Base-by-base conservation (phyloP, 2,329 filamentous ascomycete genomes). In the Hymenoscyphus linearis region DNA sequence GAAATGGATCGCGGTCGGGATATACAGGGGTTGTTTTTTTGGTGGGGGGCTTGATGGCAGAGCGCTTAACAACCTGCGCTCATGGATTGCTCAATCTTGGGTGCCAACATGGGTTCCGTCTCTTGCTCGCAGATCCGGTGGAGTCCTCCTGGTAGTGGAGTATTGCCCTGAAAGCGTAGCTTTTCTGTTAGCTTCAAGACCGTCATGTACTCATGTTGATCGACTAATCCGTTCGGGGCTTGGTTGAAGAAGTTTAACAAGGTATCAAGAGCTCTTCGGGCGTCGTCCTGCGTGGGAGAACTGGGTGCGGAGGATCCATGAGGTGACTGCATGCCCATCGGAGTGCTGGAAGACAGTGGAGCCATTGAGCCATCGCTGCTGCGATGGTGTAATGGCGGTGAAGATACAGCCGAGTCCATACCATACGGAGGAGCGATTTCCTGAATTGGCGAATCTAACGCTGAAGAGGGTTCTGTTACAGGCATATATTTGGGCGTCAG, bases 101-200 rank as follows among this genome's bases (percentile, higher is more conserved):
- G 66, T 7, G 68, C 68, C 6, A 58, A 16, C 13, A 64, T 59
- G 6, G 52, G 47, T 57, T 74, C 71, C 50, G 64, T 63, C 22
- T 74, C 71, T 60, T 73, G 67, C 57, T 74, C 73, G 9, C 69
- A 67, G 55, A 75, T 75, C 36, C 71, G 67, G 63, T 73, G 72
- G 26, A 75, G 68, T 9, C 72, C 78, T 3, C 77, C 78, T 25
- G 77, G 75, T 26, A 79, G 68, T 12, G 68, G 61, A 3, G 61
- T 64, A 26, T 64, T 67, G 44, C 59, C 63, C 40, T 68, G 82
- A 54, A 96, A 78, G 63, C 90, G 86, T 34, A 96, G 80, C 75
- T 93, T 96, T 74, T 96, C 89, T 73, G 93, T 93, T 65, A 97
- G 77, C 72, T 91, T 91, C 18, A 91, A 81, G 55, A 97, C 86